phyloP scores from a whole-genome alignment of 176 grass and related monocot species.

The Carex pumila region DNA sequence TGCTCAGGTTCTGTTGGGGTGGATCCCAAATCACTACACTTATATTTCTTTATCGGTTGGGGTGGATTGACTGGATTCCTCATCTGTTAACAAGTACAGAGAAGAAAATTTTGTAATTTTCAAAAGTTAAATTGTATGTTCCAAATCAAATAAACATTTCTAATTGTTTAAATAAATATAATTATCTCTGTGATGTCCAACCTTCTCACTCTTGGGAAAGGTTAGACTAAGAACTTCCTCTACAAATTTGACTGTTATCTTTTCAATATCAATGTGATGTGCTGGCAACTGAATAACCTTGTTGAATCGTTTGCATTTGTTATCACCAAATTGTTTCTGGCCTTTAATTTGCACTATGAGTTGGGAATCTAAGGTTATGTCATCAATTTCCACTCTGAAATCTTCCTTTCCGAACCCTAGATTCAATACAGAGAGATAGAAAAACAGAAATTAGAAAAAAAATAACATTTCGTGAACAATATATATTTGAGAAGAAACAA shows the following conservation, averaged over 20 bases:
- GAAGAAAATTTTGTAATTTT: neutral
- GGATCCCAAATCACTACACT: neutral
- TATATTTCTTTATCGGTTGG: no score
- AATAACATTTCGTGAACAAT: neutral
- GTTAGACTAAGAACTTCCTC: conserved; percentile 24
- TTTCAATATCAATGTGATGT: conserved; percentile 24
- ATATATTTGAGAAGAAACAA: neutral
- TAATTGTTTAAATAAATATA: neutral
- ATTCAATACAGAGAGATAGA: neutral
- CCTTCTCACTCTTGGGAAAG: conserved; percentile 29
- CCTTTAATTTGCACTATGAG: conserved; percentile 32
- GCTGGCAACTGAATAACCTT: conserved; percentile 32
- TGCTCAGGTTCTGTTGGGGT: no score
- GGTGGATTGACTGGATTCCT: neutral
- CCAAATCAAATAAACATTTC: neutral
- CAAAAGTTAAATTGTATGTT: neutral
- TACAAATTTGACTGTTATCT: conserved; percentile 37
- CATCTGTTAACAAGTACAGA: neutral
- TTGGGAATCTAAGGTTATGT: conserved; percentile 6
- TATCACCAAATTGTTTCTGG: conserved; percentile 10
- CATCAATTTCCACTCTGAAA: conserved; percentile 39
- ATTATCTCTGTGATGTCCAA: neutral
- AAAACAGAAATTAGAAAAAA: no score
- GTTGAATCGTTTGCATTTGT: conserved; percentile 24
- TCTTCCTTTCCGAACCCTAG: conserved; percentile 57